phyloP scores from a whole-genome alignment of 257 asterid species.

The Parsonsia alboflavescens region DNA sequence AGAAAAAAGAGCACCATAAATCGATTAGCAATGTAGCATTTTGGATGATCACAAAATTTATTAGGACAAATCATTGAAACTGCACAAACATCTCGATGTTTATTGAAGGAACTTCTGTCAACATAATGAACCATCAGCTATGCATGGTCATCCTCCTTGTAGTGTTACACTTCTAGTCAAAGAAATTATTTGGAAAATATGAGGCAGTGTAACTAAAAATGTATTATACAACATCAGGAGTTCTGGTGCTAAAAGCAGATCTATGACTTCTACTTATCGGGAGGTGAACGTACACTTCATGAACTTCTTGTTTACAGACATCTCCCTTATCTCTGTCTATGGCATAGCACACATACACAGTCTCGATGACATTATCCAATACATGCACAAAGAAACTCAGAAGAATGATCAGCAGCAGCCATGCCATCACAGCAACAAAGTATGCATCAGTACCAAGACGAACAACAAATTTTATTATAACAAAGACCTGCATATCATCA shows the following conservation, averaged over 20 bases:
- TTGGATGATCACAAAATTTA: background rate
- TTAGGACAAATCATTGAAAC: background rate
- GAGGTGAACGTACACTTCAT: constrained; percentile 85
- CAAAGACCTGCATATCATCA: constrained; percentile 53
- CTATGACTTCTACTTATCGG: constrained; percentile 86
- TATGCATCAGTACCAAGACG: constrained; percentile 73
- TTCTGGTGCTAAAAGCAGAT: constrained; percentile 49
- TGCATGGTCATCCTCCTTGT: background rate
- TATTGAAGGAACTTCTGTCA: constrained; percentile 18
- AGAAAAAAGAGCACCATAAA: background rate
- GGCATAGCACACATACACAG: constrained; percentile 86
- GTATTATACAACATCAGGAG: constrained; percentile 50
- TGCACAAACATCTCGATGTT: constrained; percentile 2
- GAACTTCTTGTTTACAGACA: constrained; percentile 78
- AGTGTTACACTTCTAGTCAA: constrained; percentile 20
- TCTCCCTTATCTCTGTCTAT: constrained; percentile 87
- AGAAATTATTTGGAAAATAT: constrained; percentile 31
- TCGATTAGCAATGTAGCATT: background rate
- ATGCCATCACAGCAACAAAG: constrained; percentile 62
- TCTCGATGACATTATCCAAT: constrained; percentile 72
- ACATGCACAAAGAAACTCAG: constrained; percentile 72
- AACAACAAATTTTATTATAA: constrained; percentile 43
- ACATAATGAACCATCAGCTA: constrained; percentile 3
- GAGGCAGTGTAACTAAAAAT: constrained; percentile 23
- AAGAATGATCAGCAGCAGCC: constrained; percentile 64